phyloP scores from a whole-genome alignment of 2,329 filamentous ascomycete genomes.

The Aspergillus sp. region DNA sequence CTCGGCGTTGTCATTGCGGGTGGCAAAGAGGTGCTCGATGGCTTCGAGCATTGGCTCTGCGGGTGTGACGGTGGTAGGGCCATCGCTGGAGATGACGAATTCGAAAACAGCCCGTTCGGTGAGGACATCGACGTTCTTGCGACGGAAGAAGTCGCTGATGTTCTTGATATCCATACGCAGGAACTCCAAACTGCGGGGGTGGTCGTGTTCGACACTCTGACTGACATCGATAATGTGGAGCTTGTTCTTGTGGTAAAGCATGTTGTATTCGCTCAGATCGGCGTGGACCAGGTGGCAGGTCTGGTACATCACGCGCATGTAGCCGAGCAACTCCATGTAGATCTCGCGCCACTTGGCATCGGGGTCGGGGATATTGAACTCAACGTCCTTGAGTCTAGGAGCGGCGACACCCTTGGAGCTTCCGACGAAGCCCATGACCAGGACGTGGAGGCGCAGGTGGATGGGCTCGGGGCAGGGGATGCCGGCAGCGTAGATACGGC shows the following conservation, averaged over 20 bases:
- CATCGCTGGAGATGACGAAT: constrained; percentile 71
- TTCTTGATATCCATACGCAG: constrained; percentile 99
- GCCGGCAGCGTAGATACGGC: constrained; percentile 76
- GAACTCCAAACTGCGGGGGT: constrained; percentile 89
- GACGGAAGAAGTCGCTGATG: constrained; percentile 85
- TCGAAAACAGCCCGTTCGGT: constrained; percentile 78
- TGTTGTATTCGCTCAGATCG: constrained; percentile 97
- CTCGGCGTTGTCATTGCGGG: constrained; percentile 51
- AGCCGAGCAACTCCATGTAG: constrained; percentile 79
- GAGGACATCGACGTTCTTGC: constrained; percentile 79
- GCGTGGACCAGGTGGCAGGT: constrained; percentile 90
- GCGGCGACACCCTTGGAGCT: constrained; percentile 85
- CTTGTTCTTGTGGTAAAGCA: constrained; percentile 79
- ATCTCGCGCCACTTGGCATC: constrained; percentile 73
- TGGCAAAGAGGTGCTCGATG: constrained; percentile 68
- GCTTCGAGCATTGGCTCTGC: constrained; percentile 61
- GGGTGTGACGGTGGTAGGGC: constrained; percentile 37
- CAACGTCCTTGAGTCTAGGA: constrained; percentile 84
- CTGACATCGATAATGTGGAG: constrained; percentile 97
- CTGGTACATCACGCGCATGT: constrained; percentile 94
- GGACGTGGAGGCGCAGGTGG: constrained; percentile 85
- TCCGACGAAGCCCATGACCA: constrained; percentile 93
- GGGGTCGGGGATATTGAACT: constrained; percentile 66
- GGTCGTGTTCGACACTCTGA: constrained; percentile 95
- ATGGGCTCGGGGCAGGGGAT: constrained; percentile 91